These are phyloP conservation scores for Stachybotrys echinatus DNA, from an alignment of 2,329 filamentous ascomycete genomes.

Conservation along the genomic window DNA sequence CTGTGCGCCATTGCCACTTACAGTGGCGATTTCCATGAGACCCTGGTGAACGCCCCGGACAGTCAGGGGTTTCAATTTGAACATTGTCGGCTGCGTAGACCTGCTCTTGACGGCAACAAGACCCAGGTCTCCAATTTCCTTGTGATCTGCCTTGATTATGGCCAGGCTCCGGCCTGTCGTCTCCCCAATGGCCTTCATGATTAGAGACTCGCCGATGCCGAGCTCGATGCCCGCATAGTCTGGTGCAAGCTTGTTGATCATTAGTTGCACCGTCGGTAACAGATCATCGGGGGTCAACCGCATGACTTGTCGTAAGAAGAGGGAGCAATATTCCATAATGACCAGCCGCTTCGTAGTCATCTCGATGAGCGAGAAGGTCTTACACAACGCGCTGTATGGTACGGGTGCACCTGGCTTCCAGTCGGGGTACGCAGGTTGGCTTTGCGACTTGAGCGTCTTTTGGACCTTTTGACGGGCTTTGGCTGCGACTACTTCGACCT, in stretches of 20 bases:
- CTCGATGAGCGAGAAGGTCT: slow-evolving; percentile 90
- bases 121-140: slow-evolving; percentile 92
- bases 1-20: slow-evolving; percentile 82
- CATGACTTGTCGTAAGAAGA: slow-evolving; percentile 91
- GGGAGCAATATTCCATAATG: slow-evolving; percentile 82
- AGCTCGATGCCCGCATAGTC: slow-evolving; percentile 96
- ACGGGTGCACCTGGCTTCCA: slow-evolving; percentile 88
- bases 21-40: slow-evolving; percentile 81
- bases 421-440: slow-evolving; percentile 84
- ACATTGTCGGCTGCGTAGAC: slow-evolving; percentile 95
- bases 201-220: slow-evolving; percentile 95
- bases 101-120: slow-evolving; percentile 93
- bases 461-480: slow-evolving; percentile 80
- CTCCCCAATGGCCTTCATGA: slow-evolving; percentile 98
- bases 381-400: slow-evolving; percentile 90
- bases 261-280: slow-evolving; percentile 81
- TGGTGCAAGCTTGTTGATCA: slow-evolving; percentile 97
- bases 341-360: slow-evolving; percentile 87
- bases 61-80: slow-evolving; percentile 90
- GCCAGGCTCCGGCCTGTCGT: slow-evolving; percentile 81
- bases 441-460: slow-evolving; percentile 61
- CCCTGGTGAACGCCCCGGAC: slow-evolving; percentile 82
- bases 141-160: slow-evolving; percentile 92
- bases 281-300: slow-evolving; percentile 84
- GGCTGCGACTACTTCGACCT: slow-evolving; percentile 64